Evolutionary conservation across 1,284 basidiomycete species (phyloP).

Genomic region (Cronartium ribicola): DNA sequence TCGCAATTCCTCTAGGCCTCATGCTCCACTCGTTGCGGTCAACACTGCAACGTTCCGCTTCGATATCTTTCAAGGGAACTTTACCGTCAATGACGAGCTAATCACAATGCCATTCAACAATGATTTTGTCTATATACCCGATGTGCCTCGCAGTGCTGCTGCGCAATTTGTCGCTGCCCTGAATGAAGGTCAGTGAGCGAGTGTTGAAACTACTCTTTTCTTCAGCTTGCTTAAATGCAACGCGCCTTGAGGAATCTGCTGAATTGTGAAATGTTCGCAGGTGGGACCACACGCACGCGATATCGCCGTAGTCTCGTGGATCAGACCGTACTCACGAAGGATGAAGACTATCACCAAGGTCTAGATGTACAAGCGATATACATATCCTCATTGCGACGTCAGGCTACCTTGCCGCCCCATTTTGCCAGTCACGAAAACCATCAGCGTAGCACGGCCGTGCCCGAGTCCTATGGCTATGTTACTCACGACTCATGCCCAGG

Average conservation of each 20-base stretch:
- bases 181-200: constrained; percentile 43
- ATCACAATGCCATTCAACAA: constrained; percentile 60
- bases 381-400: constrained; percentile 12
- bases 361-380: constrained; percentile 28
- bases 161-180: constrained; percentile 44
- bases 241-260: not conserved
- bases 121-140: constrained; percentile 57
- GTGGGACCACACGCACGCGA: constrained; percentile 13
- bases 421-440: not conserved
- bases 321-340: constrained; percentile 7
- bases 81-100: constrained; percentile 51
- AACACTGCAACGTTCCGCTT: constrained; percentile 49
- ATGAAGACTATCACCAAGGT: constrained; percentile 28
- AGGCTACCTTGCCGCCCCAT: not conserved
- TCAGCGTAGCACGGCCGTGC: not conserved
- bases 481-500: constrained; percentile 59
- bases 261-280: constrained; percentile 3
- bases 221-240: not conserved
- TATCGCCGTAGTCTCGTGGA: constrained; percentile 3
- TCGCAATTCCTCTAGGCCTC: constrained; percentile 31
- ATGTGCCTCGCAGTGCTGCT: constrained; percentile 43
- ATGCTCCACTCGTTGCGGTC: constrained; percentile 44
- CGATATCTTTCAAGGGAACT: constrained; percentile 49
- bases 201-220: not conserved
- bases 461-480: constrained; percentile 45